Percentiles rank a stretch among this genome's conserved stretches.
These are phyloP conservation scores for Penicillium expansum DNA, from an alignment of 2,329 filamentous ascomycete genomes.

Conservation along the genomic window DNA sequence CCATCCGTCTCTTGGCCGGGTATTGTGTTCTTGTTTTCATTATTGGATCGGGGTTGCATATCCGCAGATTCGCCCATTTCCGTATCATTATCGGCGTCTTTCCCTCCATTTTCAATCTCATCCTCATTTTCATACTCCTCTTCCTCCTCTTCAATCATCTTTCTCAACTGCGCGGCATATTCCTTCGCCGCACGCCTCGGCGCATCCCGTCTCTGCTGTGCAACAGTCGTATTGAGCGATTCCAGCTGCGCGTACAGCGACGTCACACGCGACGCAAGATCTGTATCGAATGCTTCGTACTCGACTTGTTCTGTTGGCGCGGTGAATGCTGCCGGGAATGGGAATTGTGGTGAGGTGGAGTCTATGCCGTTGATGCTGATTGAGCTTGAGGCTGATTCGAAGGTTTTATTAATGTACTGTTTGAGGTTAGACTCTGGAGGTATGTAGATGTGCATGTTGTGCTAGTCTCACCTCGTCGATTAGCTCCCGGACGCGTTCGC, in stretches of 20 bases:
- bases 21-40: not conserved
- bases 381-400: constrained; percentile 43
- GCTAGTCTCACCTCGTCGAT: constrained; percentile 38
- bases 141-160: constrained; percentile 38
- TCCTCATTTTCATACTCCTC: constrained; percentile 62
- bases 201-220: constrained; percentile 46
- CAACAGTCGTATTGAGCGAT: constrained; percentile 47
- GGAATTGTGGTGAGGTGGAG: constrained; percentile 31
- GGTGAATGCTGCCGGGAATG: constrained; percentile 34
- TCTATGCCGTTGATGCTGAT: constrained; percentile 51
- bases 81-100: constrained; percentile 36
- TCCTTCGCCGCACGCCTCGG: constrained; percentile 41
- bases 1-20: constrained; percentile 14
- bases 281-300: constrained; percentile 47
- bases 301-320: constrained; percentile 44
- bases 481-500: constrained; percentile 42
- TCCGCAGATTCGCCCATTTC: constrained; percentile 16
- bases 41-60: not conserved
- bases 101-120: constrained; percentile 33
- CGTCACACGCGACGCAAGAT: constrained; percentile 43
- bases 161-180: constrained; percentile 38
- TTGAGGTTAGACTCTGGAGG: not conserved
- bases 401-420: constrained; percentile 47
- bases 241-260: constrained; percentile 49
- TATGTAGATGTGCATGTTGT: not conserved